A percentile compares a stretch with the other conserved stretches of the same genome.
These are phyloP conservation scores for Boehmeria nivea DNA, from an alignment of 306 rosid genomes.

Conservation along the genomic window DNA sequence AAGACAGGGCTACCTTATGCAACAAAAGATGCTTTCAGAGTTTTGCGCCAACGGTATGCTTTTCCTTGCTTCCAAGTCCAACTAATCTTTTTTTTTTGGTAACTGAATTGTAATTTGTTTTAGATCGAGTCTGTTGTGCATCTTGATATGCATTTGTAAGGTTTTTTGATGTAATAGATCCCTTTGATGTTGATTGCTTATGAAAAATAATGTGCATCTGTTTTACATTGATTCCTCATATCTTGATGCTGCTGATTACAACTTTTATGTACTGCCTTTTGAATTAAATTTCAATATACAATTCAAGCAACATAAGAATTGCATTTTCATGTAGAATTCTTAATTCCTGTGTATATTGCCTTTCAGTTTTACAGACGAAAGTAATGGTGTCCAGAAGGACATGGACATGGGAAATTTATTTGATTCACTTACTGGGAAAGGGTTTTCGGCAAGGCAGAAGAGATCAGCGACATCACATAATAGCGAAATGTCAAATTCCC, in stretches of 20 bases:
- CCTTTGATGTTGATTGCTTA: too few relatives aligned
- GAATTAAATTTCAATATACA: neutral
- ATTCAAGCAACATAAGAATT: too few relatives aligned
- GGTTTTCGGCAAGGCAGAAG: slow-evolving; percentile 52
- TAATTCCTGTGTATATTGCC: neutral
- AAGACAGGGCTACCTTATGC: slow-evolving; percentile 87
- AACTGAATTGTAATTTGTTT: too few relatives aligned
- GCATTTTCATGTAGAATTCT: neutral
- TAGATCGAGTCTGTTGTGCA: too few relatives aligned
- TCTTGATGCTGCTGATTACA: too few relatives aligned
- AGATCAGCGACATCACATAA: slow-evolving; percentile 51
- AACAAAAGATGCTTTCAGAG: slow-evolving; percentile 80
- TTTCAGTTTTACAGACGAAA: slow-evolving; percentile 54
- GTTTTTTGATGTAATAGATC: too few relatives aligned
- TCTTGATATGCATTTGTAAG: too few relatives aligned
- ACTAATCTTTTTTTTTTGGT: neutral
- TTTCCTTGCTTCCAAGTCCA: neutral
- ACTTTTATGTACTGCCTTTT: too few relatives aligned
- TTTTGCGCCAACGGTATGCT: slow-evolving; percentile 67
- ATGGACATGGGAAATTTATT: slow-evolving; percentile 67
- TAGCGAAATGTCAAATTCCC: slow-evolving; percentile 31
- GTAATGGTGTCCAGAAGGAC: slow-evolving; percentile 41
- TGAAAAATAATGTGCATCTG: too few relatives aligned
- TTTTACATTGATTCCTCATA: too few relatives aligned
- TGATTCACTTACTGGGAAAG: slow-evolving; percentile 63